Conservation (phyloP, 2,329 filamentous ascomycete species). For the Colletotrichum euphorbiae region DNA sequence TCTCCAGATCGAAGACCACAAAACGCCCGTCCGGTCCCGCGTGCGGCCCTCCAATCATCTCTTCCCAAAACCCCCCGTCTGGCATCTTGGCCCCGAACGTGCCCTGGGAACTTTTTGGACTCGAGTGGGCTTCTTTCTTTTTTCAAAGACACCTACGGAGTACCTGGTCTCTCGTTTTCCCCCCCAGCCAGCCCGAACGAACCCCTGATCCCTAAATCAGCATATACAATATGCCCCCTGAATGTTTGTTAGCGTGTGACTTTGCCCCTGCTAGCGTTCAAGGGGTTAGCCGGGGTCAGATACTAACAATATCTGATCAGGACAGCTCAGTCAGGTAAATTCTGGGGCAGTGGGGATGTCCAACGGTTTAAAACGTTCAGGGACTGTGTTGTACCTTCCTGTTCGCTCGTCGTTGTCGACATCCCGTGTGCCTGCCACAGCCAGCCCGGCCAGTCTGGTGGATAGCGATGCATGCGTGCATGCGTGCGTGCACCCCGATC, state of each 20-base stretch:
- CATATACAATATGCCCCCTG: too few species aligned
- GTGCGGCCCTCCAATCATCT: constrained; percentile 21
- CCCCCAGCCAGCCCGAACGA: constrained; percentile 23
- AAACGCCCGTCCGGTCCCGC: constrained; percentile 33
- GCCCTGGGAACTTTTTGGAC: constrained; percentile 39
- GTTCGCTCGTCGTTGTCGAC: not conserved
- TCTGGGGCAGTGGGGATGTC: too few species aligned
- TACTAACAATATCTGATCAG: too few species aligned
- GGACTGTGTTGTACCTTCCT: not conserved
- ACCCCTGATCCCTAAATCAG: constrained; percentile 7
- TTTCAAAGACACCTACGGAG: too few species aligned
- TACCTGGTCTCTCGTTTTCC: constrained; percentile 16
- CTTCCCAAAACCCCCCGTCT: not conserved
- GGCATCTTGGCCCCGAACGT: constrained; percentile 5
- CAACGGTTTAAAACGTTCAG: too few species aligned
- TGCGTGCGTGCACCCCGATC: constrained; percentile 14
- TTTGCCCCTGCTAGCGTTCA: too few species aligned
- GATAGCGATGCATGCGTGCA: constrained; percentile 8
- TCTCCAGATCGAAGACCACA: constrained; percentile 37
- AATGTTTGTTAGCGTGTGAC: too few species aligned
- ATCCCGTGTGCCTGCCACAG: not conserved
- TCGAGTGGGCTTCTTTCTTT: constrained; percentile 18
- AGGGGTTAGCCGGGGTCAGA: too few species aligned
- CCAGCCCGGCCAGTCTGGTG: constrained; percentile 8
- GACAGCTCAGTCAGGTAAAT: too few species aligned